Evolutionary conservation across 2,329 filamentous ascomycete species (phyloP).

Genomic region (Monosporascus sp.): DNA sequence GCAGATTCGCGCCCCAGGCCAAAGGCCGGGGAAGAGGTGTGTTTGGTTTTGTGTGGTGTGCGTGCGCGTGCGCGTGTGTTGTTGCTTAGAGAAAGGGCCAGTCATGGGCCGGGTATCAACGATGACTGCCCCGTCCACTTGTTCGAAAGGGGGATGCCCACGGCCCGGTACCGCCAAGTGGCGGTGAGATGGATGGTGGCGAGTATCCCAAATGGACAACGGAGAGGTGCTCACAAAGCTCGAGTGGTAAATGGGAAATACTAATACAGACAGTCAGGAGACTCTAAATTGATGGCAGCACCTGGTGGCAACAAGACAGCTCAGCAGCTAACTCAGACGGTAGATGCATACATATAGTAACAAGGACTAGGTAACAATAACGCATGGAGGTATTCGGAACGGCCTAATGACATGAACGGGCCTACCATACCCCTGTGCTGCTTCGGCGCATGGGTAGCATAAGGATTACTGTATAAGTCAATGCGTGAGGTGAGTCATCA

Average conservation of each 20-base stretch:
- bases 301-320: neutral
- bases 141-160: neutral
- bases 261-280: neutral
- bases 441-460: neutral
- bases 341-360: neutral
- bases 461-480: neutral
- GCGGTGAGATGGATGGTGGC: neutral
- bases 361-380: neutral
- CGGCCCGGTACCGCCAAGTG: neutral
- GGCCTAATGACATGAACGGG: neutral
- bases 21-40: too few relatives aligned
- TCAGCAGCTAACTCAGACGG: neutral
- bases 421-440: neutral
- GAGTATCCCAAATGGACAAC: neutral
- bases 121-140: neutral
- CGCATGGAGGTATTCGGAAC: neutral
- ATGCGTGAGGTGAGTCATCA: neutral
- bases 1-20: too few relatives aligned
- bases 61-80: neutral
- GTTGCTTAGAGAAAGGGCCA: neutral
- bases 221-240: neutral
- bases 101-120: neutral
- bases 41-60: neutral
- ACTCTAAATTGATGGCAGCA: neutral
- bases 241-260: neutral